A percentile compares a stretch with the other conserved stretches of the same genome.
phyloP scores from a whole-genome alignment of 192 early-diverging fungal species.

The Coemansia sp. region DNA sequence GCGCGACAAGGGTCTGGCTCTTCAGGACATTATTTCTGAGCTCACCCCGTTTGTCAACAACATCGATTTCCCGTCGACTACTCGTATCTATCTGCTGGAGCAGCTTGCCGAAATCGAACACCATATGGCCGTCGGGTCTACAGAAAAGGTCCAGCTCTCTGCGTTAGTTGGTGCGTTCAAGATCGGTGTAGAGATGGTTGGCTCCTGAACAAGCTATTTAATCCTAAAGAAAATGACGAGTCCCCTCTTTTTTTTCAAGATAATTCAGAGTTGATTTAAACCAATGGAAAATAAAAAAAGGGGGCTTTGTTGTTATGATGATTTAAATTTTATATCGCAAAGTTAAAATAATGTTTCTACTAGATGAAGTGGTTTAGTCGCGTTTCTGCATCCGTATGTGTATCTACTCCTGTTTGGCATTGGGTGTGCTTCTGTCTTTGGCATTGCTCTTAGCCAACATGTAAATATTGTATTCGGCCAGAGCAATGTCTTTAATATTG shows the following conservation, averaged over 20 bases:
- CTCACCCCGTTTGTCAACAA: conserved; percentile 65
- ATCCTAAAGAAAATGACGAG: too few species aligned
- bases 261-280: too few species aligned
- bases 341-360: too few species aligned
- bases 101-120: conserved; percentile 87
- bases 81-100: conserved; percentile 72
- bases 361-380: too few species aligned
- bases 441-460: conserved; percentile 2
- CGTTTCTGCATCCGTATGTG: too few species aligned
- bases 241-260: too few species aligned
- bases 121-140: conserved; percentile 78
- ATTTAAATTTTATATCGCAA: neutral
- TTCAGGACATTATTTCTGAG: conserved; percentile 89
- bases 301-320: neutral
- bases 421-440: conserved; percentile 1
- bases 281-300: too few species aligned
- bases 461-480: conserved; percentile 33
- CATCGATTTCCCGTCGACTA: conserved; percentile 75
- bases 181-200: conserved; percentile 69
- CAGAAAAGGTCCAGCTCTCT: conserved; percentile 84
- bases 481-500: conserved; percentile 25
- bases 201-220: neutral
- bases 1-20: conserved; percentile 81
- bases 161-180: conserved; percentile 89
- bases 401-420: neutral